Evolutionary conservation across 2,329 filamentous ascomycete genomes (phyloP).

Genomic region (Penicillium sp.): DNA sequence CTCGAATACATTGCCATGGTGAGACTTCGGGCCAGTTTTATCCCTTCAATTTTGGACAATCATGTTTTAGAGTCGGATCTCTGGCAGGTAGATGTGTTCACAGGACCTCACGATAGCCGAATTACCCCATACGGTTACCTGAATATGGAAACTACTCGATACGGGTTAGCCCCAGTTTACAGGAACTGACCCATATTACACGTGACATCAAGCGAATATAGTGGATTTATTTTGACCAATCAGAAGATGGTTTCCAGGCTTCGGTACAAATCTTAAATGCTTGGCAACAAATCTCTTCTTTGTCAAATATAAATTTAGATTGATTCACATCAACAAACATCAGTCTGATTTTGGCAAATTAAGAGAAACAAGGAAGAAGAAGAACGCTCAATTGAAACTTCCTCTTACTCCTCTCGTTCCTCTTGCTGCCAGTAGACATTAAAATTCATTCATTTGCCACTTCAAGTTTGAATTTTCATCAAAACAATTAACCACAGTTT

Average conservation of each 20-base stretch:
- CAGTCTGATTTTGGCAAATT: constrained; percentile 1
- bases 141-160: background rate
- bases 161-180: background rate
- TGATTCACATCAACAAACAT: constrained; percentile 1
- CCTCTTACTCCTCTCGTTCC: background rate
- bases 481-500: constrained; percentile 3
- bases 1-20: no score
- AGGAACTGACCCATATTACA: background rate
- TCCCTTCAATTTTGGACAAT: no score
- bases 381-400: background rate
- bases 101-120: background rate
- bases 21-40: no score
- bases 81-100: no score
- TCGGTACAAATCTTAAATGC: constrained; percentile 4
- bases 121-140: background rate
- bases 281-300: constrained; percentile 14
- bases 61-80: no score
- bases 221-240: background rate
- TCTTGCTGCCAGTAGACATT: constrained; percentile 36
- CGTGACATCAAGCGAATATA: constrained; percentile 1
- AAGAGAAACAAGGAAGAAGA: background rate
- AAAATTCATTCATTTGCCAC: constrained; percentile 41
- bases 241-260: background rate
- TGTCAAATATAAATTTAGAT: constrained; percentile 5
- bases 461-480: constrained; percentile 3